Evolutionary conservation across 2,329 filamentous ascomycete genomes (phyloP).

Genomic region (Didymella pinodella): DNA sequence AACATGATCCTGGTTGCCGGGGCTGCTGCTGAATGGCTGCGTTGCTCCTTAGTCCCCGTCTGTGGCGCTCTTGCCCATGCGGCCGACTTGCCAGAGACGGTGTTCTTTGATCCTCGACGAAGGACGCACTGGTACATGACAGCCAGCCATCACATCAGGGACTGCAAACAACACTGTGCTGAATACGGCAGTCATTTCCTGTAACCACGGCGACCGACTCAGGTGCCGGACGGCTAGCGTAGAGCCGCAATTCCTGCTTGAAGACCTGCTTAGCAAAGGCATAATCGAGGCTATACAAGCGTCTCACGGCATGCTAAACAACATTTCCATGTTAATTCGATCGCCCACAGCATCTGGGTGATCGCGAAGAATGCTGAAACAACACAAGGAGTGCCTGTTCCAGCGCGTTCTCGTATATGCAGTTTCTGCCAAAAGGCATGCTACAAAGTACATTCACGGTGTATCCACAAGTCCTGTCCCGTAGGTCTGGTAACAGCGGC

Average conservation of each 20-base stretch:
- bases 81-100: not conserved
- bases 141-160: constrained; percentile 2
- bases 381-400: not conserved
- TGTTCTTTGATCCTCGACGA: constrained; percentile 3
- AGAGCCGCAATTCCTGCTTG: not conserved
- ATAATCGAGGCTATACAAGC: not conserved
- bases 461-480: constrained; percentile 9
- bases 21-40: constrained; percentile 3
- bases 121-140: constrained; percentile 2
- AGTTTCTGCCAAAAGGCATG: constrained; percentile 3
- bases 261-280: not conserved
- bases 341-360: not conserved
- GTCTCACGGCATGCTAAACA: constrained; percentile 4
- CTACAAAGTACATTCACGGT: not conserved
- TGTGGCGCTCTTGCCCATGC: constrained; percentile 3
- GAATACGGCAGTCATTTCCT: constrained; percentile 11
- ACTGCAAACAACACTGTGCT: constrained; percentile 4
- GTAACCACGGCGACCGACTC: constrained; percentile 7
- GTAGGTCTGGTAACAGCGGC: constrained; percentile 12
- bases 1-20: constrained; percentile 2
- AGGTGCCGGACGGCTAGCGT: not conserved
- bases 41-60: not conserved
- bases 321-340: not conserved
- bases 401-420: not conserved
- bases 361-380: constrained; percentile 6